Evolutionary conservation across 331 rosid species (phyloP), one percentile per base, ranked within the genome.

Genomic region (Malus hybrid): DNA sequence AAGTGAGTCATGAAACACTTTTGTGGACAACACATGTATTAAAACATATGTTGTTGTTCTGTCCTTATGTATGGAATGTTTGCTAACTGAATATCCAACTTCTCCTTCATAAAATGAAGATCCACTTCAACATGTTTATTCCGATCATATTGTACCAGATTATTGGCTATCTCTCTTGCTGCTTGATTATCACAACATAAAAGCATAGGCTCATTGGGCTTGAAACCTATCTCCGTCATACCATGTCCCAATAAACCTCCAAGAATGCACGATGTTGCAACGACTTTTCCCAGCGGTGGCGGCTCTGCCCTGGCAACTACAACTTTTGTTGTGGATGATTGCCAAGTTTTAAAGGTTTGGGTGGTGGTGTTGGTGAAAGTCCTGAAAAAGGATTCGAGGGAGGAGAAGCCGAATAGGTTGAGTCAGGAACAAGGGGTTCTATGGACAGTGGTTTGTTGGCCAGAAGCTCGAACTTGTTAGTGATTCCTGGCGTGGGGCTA

Each of bases 401-500:
- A 83, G 12, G 12, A 39, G 33, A 90, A 84, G 75, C 66, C 70
- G 10, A 52, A 57, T 28, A 87, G 80, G 71, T 63, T 84, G 44
- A 83, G 42, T 85, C 73, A 96, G 80, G 74, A 91, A 80, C 90
- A 81, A 71, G 82, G 77, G 63, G 87, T 50, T 70, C 89, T 6
- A 55, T 48, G 28, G 77, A 80, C 55, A 78, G 80, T n/a, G 80
- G 80, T 14, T 28, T 39, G 18, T 13, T 78, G n/a, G 75, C 83
- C 1, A 80, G 86, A n/a, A 88, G 78, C 78, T 93, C 96, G 68
- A 93, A 94, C 72, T 89, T 94, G 85, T 72, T 94, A 86, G 83
- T 96, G 6, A 94, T 94, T 81, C 96, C 96, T 0, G 96, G 97
- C 1, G 89, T 94, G 46, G 99, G 99, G 52, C 96, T 93, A 14